Evolutionary conservation across 768 basidiomycete species (phyloP), one percentile per base, ranked within the genome.

Genomic region (Tricholomella constricta): DNA sequence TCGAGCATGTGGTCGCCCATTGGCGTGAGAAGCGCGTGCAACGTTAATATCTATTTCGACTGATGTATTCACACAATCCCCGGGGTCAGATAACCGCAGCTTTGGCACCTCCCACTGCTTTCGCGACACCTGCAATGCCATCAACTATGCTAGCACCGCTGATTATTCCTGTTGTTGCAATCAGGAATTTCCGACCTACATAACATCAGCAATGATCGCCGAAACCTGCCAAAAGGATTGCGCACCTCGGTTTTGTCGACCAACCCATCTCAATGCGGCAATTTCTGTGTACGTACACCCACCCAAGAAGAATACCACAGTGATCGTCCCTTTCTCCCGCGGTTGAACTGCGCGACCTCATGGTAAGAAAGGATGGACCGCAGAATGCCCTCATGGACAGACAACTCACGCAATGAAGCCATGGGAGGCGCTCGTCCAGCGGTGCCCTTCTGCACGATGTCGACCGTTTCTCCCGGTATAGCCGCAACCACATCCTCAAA

Each of bases 231-330:
- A 63, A 29, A 67, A 48, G 60, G 26, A 60, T 48, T 47, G 65
- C 70, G 23, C 63, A 84, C 93, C 95, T 78, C 80, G 82, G 59
- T 88, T 88, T 68, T 94, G 93, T 60, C 86, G 82, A 51, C 85
- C 81, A 63, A 96, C 88, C 93, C 94, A 97, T 66, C 97, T 79
- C 59, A 99, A 68, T 6, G 96, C 96, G 32, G 97, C 88, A 54
- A 98, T 94, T 74, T 98, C 97, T 8, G 96, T 96, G 62, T 91
- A 97, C 11, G 97, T 99, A 68, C 94, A 94, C 4, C 96, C 97
- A 23, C 97, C 97, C 27, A 98, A 72, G 82, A 98, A 98, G 73
- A 98, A 97, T 9, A 99, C 90, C 15, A 96, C 82, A 2, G 94
- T 96, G 5, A 88, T 96, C 7, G 85, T 89, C 2, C 81, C 73